Evolutionary conservation across 805 yeast genomes (phyloP).

Genomic region (Yueomyces sinensis): DNA sequence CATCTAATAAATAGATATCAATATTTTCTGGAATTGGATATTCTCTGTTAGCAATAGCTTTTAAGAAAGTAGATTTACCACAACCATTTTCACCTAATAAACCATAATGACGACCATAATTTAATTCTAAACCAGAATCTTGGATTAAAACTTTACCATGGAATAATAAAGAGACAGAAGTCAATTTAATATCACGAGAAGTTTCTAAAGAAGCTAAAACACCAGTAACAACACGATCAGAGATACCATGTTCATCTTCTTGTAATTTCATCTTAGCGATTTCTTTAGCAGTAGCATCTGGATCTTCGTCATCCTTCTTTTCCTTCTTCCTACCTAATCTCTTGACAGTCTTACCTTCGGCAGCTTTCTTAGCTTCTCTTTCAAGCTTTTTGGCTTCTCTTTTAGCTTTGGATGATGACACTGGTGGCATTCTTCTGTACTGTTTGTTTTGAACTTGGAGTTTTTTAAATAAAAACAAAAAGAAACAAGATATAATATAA

Average conservation of each 20-base stretch:
- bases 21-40: constrained; percentile 87
- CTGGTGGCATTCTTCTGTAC: constrained; percentile 26
- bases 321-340: constrained; percentile 42
- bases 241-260: constrained; percentile 84
- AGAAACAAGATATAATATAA: no score
- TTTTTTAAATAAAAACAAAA: no score
- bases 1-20: constrained; percentile 87
- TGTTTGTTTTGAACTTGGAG: no score
- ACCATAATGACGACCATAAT: constrained; percentile 96
- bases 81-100: constrained; percentile 97
- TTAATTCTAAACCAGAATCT: constrained; percentile 84
- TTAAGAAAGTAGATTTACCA: constrained; percentile 92
- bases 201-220: constrained; percentile 80
- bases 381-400: constrained; percentile 94
- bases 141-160: constrained; percentile 95
- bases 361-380: constrained; percentile 93
- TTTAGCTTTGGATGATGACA: constrained; percentile 92
- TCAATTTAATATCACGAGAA: constrained; percentile 85
- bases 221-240: constrained; percentile 97
- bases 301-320: constrained; percentile 35
- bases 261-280: constrained; percentile 83
- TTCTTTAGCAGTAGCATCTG: constrained; percentile 53
- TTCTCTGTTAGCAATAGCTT: constrained; percentile 90
- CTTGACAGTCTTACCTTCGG: constrained; percentile 45
- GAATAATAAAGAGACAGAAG: constrained; percentile 83